phyloP scores from a whole-genome alignment of 2,329 filamentous ascomycete species.

The Aspergillus chevalieri region DNA sequence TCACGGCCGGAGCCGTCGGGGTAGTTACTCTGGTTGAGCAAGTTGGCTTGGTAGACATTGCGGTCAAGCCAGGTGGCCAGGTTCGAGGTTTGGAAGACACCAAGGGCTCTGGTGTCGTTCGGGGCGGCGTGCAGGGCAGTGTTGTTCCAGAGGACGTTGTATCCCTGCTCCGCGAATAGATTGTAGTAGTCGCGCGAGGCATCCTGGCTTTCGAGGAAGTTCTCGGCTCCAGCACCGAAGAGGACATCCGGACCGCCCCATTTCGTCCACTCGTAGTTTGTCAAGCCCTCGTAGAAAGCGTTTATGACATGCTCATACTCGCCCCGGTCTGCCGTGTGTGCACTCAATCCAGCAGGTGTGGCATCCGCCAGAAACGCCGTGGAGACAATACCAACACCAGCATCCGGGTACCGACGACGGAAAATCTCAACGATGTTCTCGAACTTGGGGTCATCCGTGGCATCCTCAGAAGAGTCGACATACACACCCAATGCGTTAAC shows the following conservation, averaged over 20 bases:
- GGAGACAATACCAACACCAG: constrained; percentile 60
- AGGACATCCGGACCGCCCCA: constrained; percentile 71
- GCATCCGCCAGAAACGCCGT: constrained; percentile 73
- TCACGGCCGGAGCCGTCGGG: constrained; percentile 59
- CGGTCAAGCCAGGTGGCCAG: constrained; percentile 82
- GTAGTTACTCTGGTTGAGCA: constrained; percentile 60
- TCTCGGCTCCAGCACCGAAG: constrained; percentile 76
- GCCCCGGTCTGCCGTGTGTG: constrained; percentile 65
- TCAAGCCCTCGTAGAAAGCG: constrained; percentile 67
- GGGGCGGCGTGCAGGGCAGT: constrained; percentile 58
- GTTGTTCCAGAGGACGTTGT: constrained; percentile 67
- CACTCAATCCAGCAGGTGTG: constrained; percentile 68
- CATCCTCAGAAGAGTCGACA: constrained; percentile 65
- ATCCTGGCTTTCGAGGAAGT: constrained; percentile 64
- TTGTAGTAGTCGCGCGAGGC: constrained; percentile 55
- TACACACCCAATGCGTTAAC: constrained; percentile 81
- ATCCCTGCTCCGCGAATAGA: constrained; percentile 65
- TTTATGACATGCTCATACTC: constrained; percentile 69
- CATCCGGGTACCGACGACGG: constrained; percentile 57
- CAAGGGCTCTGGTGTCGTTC: constrained; percentile 60
- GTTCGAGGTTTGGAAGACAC: constrained; percentile 69
- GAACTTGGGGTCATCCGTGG: constrained; percentile 79
- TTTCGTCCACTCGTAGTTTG: constrained; percentile 75
- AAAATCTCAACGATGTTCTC: constrained; percentile 72
- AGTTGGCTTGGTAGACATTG: constrained; percentile 69